Evolutionary conservation across 768 basidiomycete genomes (phyloP).

Genomic region (Exsudoporus frostii): DNA sequence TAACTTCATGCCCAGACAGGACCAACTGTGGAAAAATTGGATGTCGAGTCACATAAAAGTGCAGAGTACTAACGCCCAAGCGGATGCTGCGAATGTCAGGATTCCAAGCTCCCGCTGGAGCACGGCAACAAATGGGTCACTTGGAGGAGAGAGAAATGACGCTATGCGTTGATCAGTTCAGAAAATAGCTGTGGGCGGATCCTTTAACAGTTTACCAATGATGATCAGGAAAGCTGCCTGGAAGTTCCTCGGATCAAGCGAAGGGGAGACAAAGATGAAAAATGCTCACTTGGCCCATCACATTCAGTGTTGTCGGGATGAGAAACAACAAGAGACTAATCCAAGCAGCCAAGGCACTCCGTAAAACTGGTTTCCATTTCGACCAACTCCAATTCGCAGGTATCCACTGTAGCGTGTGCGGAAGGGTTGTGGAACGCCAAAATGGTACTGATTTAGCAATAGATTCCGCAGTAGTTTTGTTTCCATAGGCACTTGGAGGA

Average conservation of each 20-base stretch:
- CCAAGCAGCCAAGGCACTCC: slow-evolving; percentile 64
- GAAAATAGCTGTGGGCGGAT: background rate
- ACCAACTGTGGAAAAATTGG: slow-evolving; percentile 47
- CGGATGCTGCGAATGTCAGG: slow-evolving; percentile 42
- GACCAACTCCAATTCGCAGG: slow-evolving; percentile 53
- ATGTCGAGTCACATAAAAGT: background rate
- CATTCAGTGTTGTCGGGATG: slow-evolving; percentile 44
- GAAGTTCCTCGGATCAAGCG: background rate
- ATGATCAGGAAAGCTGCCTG: slow-evolving; percentile 66
- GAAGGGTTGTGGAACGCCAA: slow-evolving; percentile 18
- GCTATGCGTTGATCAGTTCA: slow-evolving; percentile 35
- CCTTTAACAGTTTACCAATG: slow-evolving; percentile 42
- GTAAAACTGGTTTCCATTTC: slow-evolving; percentile 60
- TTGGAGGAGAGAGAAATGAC: slow-evolving; percentile 63
- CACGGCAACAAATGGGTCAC: slow-evolving; percentile 64
- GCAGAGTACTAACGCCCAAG: slow-evolving; percentile 57
- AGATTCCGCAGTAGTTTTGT: background rate
- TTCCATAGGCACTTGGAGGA: background rate
- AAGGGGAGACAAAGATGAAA: background rate
- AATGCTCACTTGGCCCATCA: slow-evolving; percentile 54
- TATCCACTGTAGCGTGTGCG: slow-evolving; percentile 49
- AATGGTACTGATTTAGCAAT: background rate
- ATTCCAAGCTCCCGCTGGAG: slow-evolving; percentile 63
- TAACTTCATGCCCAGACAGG: slow-evolving; percentile 60
- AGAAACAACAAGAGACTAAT: slow-evolving; percentile 55